phyloP scores from a whole-genome alignment of 257 asterid genomes.

The Solanum appendiculatum region DNA sequence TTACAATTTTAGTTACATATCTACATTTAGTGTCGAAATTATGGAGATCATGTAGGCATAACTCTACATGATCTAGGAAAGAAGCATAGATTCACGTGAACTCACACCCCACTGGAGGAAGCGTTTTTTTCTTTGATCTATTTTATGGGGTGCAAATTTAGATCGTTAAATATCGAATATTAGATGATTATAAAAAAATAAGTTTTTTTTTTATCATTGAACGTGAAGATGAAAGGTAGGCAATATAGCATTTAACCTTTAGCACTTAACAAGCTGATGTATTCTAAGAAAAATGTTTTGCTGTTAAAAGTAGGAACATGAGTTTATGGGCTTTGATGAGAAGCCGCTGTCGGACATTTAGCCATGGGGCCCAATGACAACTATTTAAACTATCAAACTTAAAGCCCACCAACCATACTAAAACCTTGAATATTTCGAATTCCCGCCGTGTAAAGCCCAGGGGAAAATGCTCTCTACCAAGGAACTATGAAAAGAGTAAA shows the following conservation, averaged over 20 bases:
- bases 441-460: accelerated
- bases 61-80: background rate
- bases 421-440: accelerated
- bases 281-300: background rate
- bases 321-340: background rate
- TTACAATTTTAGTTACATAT: too few relatives aligned
- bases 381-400: background rate
- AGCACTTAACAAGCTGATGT: background rate
- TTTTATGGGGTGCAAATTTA: background rate
- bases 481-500: too few relatives aligned
- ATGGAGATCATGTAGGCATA: background rate
- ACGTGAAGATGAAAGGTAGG: background rate
- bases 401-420: background rate
- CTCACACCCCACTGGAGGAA: background rate
- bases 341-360: background rate
- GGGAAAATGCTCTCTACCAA: too few relatives aligned
- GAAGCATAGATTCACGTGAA: background rate
- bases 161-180: background rate
- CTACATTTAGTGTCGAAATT: background rate
- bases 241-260: background rate
- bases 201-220: background rate
- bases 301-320: background rate
- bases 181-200: background rate
- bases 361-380: background rate
- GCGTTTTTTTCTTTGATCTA: background rate